phyloP scores from a whole-genome alignment of 2,329 filamentous ascomycete genomes.

The Fusarium sp. region DNA sequence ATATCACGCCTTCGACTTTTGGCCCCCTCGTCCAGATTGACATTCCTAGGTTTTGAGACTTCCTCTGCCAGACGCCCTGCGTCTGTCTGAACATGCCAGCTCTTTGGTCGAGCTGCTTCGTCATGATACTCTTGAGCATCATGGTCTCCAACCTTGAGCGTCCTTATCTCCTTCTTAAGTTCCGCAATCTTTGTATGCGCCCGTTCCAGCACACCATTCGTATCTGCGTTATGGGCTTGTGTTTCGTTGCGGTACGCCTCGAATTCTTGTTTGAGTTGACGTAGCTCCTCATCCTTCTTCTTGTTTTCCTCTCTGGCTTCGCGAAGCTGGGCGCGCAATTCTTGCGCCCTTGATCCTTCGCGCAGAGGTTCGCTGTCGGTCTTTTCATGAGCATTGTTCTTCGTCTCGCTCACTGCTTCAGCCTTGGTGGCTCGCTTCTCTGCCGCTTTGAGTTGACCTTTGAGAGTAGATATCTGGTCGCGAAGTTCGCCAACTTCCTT shows the following conservation, averaged over 20 bases:
- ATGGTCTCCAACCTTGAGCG: conserved; percentile 52
- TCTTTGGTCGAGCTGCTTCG: conserved; percentile 41
- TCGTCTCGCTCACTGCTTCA: conserved; percentile 41
- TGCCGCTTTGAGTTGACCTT: conserved; percentile 60
- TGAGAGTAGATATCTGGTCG: conserved; percentile 64
- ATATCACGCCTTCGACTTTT: conserved; percentile 12
- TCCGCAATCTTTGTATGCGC: conserved; percentile 68
- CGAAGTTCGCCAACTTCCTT: conserved; percentile 63
- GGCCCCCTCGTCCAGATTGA: not conserved
- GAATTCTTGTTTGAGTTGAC: conserved; percentile 62
- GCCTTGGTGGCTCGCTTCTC: conserved; percentile 57
- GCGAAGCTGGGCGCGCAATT: conserved; percentile 56
- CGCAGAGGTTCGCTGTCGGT: conserved; percentile 29
- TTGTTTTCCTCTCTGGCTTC: conserved; percentile 57
- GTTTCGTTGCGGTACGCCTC: conserved; percentile 65
- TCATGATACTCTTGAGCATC: conserved; percentile 17
- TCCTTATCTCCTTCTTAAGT: conserved; percentile 64
- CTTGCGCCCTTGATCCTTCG: conserved; percentile 47
- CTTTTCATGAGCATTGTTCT: conserved; percentile 45
- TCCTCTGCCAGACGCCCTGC: conserved; percentile 23
- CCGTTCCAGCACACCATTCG: conserved; percentile 64
- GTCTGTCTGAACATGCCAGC: conserved; percentile 45
- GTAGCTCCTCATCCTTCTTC: conserved; percentile 62
- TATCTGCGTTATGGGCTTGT: conserved; percentile 65
- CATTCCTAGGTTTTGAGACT: not conserved